Conservation (phyloP, 805 yeast species). For the Yamadazyma phyllophila region DNA sequence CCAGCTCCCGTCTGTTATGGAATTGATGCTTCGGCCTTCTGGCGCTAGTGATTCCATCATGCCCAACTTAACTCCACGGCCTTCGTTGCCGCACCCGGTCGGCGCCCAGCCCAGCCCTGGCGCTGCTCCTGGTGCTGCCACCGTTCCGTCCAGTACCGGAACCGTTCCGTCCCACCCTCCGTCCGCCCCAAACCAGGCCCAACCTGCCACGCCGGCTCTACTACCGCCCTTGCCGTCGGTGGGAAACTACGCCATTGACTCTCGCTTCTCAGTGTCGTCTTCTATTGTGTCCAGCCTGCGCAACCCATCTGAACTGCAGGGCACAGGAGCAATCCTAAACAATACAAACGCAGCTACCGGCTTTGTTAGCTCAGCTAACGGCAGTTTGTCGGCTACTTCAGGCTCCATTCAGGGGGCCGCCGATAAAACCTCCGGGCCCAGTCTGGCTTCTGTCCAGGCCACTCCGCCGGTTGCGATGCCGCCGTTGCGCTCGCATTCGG, state of each 20-base stretch:
- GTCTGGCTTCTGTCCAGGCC: background rate
- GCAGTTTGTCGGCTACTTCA: too few relatives aligned
- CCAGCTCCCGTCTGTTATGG: conserved; percentile 14
- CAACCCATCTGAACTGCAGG: conserved; percentile 7
- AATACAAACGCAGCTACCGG: too few relatives aligned
- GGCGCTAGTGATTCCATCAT: background rate
- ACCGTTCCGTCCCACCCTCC: too few relatives aligned
- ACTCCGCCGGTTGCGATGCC: background rate
- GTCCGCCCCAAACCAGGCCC: background rate
- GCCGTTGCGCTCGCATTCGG: background rate
- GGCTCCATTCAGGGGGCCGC: too few relatives aligned
- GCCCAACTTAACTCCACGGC: background rate
- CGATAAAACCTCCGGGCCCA: too few relatives aligned
- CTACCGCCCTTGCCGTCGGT: conserved; percentile 1
- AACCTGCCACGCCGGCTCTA: background rate
- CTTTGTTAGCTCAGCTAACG: too few relatives aligned
- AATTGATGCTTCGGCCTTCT: conserved; percentile 7
- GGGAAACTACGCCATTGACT: conserved; percentile 10
- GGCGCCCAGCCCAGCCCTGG: too few relatives aligned
- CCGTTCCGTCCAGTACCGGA: too few relatives aligned
- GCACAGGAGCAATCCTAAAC: too few relatives aligned
- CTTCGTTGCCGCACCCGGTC: background rate
- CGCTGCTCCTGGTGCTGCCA: too few relatives aligned
- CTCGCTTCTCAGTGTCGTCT: conserved; percentile 8
- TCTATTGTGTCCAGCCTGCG: conserved; percentile 8